phyloP scores from a whole-genome alignment of 2,329 filamentous ascomycete species.

The Ophiostoma populinum region DNA sequence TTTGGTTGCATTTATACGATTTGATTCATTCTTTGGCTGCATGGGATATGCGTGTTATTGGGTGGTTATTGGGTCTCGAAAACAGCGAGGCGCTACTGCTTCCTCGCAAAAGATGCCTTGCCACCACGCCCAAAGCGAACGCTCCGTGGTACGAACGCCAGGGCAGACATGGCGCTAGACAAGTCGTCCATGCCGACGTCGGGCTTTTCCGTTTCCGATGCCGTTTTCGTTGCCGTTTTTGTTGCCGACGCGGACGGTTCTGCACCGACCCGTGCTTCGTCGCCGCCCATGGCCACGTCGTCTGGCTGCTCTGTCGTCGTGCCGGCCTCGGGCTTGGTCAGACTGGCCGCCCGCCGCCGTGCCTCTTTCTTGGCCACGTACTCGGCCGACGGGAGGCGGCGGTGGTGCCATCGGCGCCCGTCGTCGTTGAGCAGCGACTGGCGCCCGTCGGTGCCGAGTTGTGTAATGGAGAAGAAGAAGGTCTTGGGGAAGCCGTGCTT shows the following conservation, averaged over 20 bases:
- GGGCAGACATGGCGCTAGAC: slow-evolving; percentile 48
- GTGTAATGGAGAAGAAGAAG: slow-evolving; percentile 76
- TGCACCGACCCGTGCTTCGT: no score
- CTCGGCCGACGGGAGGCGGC: slow-evolving; percentile 30
- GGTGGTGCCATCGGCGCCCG: slow-evolving; percentile 19
- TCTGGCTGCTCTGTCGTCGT: not conserved
- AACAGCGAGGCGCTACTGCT: not conserved
- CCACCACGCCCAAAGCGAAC: slow-evolving; percentile 45
- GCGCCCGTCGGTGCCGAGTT: slow-evolving; percentile 75
- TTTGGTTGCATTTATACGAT: no score
- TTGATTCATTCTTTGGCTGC: no score
- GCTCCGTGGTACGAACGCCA: slow-evolving; percentile 53
- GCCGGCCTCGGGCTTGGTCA: not conserved
- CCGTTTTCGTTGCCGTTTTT: not conserved
- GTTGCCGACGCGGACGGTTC: not conserved
- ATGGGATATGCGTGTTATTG: no score
- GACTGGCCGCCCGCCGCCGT: slow-evolving; percentile 3
- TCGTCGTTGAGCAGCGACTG: slow-evolving; percentile 57
- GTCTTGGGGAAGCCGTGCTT: slow-evolving; percentile 84
- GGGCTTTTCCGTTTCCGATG: not conserved
- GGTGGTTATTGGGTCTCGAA: no score
- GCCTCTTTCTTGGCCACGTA: slow-evolving; percentile 15
- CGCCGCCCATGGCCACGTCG: not conserved
- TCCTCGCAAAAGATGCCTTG: slow-evolving; percentile 33
- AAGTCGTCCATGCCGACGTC: slow-evolving; percentile 37